Evolutionary conservation across 2,329 filamentous ascomycete species (phyloP).

Genomic region (Leptosphaerulina australis): DNA sequence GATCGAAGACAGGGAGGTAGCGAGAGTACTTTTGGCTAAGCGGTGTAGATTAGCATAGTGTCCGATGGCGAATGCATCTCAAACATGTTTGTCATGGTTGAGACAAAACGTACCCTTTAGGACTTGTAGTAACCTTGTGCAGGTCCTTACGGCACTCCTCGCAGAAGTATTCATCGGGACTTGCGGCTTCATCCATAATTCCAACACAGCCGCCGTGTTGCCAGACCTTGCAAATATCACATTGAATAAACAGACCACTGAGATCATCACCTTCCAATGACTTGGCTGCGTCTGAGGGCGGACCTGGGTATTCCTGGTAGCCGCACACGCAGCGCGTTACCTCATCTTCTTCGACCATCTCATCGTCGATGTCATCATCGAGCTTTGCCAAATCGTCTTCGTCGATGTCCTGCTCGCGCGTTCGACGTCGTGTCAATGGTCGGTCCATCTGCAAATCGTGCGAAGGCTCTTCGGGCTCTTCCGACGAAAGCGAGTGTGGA

Average conservation of each 20-base stretch:
- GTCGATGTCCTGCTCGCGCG: conserved; percentile 75
- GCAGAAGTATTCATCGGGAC: conserved; percentile 97
- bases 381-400: conserved; percentile 50
- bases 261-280: conserved; percentile 70
- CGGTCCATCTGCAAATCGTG: conserved; percentile 63
- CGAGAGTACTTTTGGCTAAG: conserved; percentile 66
- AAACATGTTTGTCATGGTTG: not conserved
- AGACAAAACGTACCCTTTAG: conserved; percentile 74
- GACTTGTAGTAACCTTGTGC: conserved; percentile 79
- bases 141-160: conserved; percentile 92
- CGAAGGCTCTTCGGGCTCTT: conserved; percentile 65
- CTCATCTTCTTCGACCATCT: conserved; percentile 75
- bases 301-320: conserved; percentile 91
- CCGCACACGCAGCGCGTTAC: conserved; percentile 95
- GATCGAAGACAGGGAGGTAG: conserved; percentile 65
- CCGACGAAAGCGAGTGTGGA: conserved; percentile 73
- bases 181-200: conserved; percentile 91
- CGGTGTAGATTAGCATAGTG: conserved; percentile 10
- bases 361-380: conserved; percentile 66
- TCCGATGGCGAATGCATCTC: not conserved
- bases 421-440: conserved; percentile 75
- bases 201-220: conserved; percentile 98
- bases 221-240: conserved; percentile 97
- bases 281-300: conserved; percentile 64
- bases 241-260: conserved; percentile 96